Base-by-base conservation (phyloP, 345 rosid genomes). In the Euphorbia pulcherrima region DNA sequence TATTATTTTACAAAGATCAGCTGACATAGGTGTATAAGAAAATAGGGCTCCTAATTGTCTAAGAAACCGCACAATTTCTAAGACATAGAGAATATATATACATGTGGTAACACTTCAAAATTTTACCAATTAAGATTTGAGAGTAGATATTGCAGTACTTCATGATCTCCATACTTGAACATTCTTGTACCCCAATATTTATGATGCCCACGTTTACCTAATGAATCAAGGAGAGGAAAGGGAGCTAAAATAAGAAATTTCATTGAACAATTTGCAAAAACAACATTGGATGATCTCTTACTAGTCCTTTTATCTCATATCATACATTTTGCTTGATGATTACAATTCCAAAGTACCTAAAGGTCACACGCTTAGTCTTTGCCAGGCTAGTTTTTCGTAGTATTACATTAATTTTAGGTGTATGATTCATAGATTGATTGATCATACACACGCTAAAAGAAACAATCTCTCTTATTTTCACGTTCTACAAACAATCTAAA, bases 171-270 rank as follows among this genome's bases (percentile, higher is more conserved):
- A 60, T 93, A 93, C 76, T 89, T 93, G 84, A 85, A 93, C 97
- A 93, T 93, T 74, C 98, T 83, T 62, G 98, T 93, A 62, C 96
- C 98, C 98, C 98, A 93, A 80, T 82, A 81, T 71, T 87, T 93
- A 87, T 93, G 98, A 75, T 86, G 85, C 35, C 98, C 98, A 60
- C 97, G 84, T 83, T 90, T 93, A 75, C 98, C 98, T 93, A 74
- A 58, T 64, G 61, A 79, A 74, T 41, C 48, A 67, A 17, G 68
- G 63, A 35, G 59, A 55, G 18, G 53, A 44, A 68, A 40, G 41
- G 11, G 16, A 18, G 20, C 24, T 60, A 74, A 41, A 39, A 67
- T 64, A 58, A 26, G 3, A 65, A 4, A 26, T 44, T 41, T 53
- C 44, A 27, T 53, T 10, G 13, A 40, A 28, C 30, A 62, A 51